Conservation (phyloP, 75 land plant genomes). For the Cunninghamia lanceolata region DNA sequence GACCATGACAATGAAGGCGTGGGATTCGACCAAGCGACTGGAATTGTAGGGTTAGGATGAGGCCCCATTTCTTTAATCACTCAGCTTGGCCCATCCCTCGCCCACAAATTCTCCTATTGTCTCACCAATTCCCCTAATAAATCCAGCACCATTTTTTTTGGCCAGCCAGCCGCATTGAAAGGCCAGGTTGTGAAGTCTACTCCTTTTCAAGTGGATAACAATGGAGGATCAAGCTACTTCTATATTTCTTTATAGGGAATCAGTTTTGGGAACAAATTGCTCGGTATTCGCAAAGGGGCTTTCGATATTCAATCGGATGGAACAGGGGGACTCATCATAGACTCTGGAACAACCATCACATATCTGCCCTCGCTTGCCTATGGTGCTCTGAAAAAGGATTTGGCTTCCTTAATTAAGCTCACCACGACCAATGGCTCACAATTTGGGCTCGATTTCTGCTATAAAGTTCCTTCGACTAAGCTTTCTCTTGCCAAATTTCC, state of each 20-base stretch:
- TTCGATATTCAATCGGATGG: slow-evolving; percentile 21
- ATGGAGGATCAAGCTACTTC: slow-evolving; percentile 21
- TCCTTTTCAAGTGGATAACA: slow-evolving; percentile 9
- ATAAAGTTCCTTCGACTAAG: neutral
- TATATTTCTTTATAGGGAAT: slow-evolving; percentile 22
- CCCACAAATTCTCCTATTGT: slow-evolving; percentile 10
- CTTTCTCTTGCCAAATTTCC: slow-evolving; percentile 10
- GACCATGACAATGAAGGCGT: slow-evolving; percentile 33
- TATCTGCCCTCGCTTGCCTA: slow-evolving; percentile 18
- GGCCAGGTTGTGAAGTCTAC: neutral
- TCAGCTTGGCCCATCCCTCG: slow-evolving; percentile 14
- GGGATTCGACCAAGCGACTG: slow-evolving; percentile 20
- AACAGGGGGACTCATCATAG: too few relatives aligned
- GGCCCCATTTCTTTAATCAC: slow-evolving; percentile 25
- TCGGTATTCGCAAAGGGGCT: neutral
- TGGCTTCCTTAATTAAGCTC: slow-evolving; percentile 10
- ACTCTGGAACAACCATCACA: slow-evolving; percentile 37
- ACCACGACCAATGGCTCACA: slow-evolving; percentile 5
- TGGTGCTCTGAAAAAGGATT: too few relatives aligned
- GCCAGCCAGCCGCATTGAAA: neutral
- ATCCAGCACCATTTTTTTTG: slow-evolving; percentile 10
- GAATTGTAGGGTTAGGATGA: slow-evolving; percentile 25
- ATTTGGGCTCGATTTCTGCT: slow-evolving; percentile 30
- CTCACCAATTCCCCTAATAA: too few relatives aligned
- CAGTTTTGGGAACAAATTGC: slow-evolving; percentile 16